These are phyloP conservation scores for Populus alba DNA, from an alignment of 345 rosid genomes.

Conservation along the genomic window DNA sequence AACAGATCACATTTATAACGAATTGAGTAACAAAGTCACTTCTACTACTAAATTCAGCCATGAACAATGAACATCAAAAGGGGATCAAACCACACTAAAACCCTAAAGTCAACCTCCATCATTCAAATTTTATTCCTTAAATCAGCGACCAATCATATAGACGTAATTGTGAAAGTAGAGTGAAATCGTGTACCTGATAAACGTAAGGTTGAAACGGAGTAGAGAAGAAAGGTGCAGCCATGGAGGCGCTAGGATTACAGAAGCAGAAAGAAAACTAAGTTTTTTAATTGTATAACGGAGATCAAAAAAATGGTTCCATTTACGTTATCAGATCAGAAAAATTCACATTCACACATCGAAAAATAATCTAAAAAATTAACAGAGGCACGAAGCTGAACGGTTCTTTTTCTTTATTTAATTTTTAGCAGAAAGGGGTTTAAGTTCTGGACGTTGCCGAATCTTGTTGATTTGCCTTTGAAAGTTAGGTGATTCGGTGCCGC, in stretches of 20 bases:
- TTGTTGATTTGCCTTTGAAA: neutral
- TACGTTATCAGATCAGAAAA: conserved; percentile 2
- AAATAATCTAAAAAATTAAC: too few species aligned
- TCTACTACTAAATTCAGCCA: neutral
- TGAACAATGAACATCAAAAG: neutral
- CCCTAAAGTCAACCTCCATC: conserved; percentile 11
- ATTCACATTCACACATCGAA: neutral
- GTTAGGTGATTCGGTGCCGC: neutral
- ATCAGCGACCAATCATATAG: neutral
- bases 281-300: neutral
- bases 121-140: neutral
- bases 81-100: conserved; percentile 23
- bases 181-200: conserved; percentile 64
- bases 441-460: neutral
- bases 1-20: neutral
- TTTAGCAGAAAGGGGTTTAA: neutral
- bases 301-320: neutral
- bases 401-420: neutral
- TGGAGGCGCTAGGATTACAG: conserved; percentile 17
- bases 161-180: neutral
- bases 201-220: conserved; percentile 98
- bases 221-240: conserved; percentile 98
- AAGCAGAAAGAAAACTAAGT: neutral
- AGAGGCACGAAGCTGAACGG: neutral
- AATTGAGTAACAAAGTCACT: neutral